Evolutionary conservation across 805 yeast species (phyloP).

Genomic region (Candida sonorensis): DNA sequence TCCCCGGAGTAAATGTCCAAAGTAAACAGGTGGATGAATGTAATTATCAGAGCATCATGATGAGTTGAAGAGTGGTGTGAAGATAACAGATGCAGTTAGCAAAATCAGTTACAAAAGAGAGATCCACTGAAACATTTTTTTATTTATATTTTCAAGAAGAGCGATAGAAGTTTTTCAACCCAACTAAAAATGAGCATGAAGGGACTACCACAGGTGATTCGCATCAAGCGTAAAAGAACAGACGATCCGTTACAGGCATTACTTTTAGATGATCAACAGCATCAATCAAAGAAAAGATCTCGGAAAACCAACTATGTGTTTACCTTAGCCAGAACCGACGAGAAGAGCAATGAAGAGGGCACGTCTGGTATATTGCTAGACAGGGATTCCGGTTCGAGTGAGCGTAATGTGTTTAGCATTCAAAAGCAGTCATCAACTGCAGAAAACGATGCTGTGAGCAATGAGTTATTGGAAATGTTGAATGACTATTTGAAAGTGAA

Average conservation of each 20-base stretch:
- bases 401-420: slow-evolving; percentile 18
- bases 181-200: no score
- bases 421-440: no score
- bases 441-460: slow-evolving; percentile 32
- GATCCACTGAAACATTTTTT: no score
- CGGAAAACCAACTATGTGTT: slow-evolving; percentile 32
- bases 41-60: no score
- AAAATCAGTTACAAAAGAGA: no score
- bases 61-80: no score
- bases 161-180: not conserved
- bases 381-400: slow-evolving; percentile 5
- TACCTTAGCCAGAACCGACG: slow-evolving; percentile 43
- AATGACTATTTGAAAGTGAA: slow-evolving; percentile 46
- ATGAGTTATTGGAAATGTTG: slow-evolving; percentile 72
- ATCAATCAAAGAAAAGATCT: slow-evolving; percentile 35
- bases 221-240: slow-evolving; percentile 80
- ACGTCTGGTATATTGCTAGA: slow-evolving; percentile 16
- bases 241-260: slow-evolving; percentile 88
- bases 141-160: no score
- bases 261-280: slow-evolving; percentile 35
- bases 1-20: no score
- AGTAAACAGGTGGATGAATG: no score
- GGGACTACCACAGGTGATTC: slow-evolving; percentile 52
- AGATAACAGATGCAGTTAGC: no score
- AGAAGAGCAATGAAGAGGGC: slow-evolving; percentile 17